Percentiles rank a stretch among this genome's conserved stretches.
phyloP scores from a whole-genome alignment of 139 green algal species.

The Tetraselmis striata region DNA sequence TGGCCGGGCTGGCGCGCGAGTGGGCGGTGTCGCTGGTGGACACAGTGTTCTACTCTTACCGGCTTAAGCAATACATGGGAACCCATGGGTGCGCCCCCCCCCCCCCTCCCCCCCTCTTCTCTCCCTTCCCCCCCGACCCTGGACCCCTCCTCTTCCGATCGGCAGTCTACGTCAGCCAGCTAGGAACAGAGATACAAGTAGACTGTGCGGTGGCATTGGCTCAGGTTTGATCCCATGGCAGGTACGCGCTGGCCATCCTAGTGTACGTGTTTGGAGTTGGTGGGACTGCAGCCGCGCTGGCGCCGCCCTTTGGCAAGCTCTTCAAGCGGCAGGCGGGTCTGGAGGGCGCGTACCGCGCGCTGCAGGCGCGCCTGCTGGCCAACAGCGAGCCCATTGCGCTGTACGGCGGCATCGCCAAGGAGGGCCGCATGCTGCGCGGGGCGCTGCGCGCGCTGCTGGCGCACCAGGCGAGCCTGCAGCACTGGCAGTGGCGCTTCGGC shows the following conservation, averaged over 20 bases:
- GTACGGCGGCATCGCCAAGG: constrained; percentile 43
- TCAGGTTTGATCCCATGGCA: too few species aligned
- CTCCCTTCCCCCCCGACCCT: too few species aligned
- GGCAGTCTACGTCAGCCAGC: too few species aligned
- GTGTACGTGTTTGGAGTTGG: constrained; percentile 54
- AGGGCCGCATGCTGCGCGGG: constrained; percentile 29
- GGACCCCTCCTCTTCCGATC: too few species aligned
- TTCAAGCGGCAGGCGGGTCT: constrained; percentile 47
- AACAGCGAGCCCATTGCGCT: constrained; percentile 56
- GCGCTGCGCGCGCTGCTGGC: constrained; percentile 31
- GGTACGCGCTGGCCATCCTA: constrained; percentile 56
- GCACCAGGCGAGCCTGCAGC: constrained; percentile 36
- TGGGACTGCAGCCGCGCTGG: constrained; percentile 27
- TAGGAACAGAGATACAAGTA: too few species aligned
- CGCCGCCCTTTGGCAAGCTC: constrained; percentile 53
- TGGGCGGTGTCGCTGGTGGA: constrained; percentile 40
- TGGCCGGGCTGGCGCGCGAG: constrained; percentile 46
- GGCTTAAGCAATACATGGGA: constrained; percentile 48
- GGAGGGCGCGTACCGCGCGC: constrained; percentile 37
- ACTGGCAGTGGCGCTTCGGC: constrained; percentile 55
- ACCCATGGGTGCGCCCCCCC: constrained; percentile 20
- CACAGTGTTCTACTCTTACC: constrained; percentile 50
- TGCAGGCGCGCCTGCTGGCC: constrained; percentile 39
- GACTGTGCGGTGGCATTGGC: too few species aligned
- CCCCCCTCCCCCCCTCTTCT: neutral